Percentiles rank a stretch among this genome's conserved stretches.
These are phyloP conservation scores for Neurospora sp. DNA, from an alignment of 495 filamentous ascomycete genomes.

Conservation along the genomic window DNA sequence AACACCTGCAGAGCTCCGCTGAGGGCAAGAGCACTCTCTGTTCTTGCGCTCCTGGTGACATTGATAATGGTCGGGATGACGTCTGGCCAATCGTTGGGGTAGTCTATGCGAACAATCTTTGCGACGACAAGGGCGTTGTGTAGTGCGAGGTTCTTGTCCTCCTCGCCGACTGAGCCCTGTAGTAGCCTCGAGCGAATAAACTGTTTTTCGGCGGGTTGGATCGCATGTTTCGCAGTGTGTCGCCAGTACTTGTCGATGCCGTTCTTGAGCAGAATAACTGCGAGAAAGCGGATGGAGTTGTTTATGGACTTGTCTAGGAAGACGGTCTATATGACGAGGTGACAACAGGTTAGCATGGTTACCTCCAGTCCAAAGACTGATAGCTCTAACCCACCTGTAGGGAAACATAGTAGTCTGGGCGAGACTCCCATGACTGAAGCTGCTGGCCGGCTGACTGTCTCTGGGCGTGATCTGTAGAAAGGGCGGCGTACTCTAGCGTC, in stretches of 20 bases:
- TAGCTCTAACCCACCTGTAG: conserved; percentile 53
- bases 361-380: background rate
- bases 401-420: conserved; percentile 62
- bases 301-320: conserved; percentile 71
- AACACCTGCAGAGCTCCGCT: conserved; percentile 65
- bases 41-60: conserved; percentile 41
- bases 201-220: conserved; percentile 63
- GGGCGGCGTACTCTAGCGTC: conserved; percentile 60
- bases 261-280: conserved; percentile 90
- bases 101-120: conserved; percentile 83
- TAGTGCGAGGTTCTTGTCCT: conserved; percentile 59
- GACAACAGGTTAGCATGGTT: background rate
- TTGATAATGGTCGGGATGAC: conserved; percentile 48
- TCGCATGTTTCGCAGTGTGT: conserved; percentile 55
- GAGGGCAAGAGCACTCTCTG: conserved; percentile 44
- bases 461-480: conserved; percentile 62
- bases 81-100: conserved; percentile 70
- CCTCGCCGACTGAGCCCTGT: conserved; percentile 62
- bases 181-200: conserved; percentile 64
- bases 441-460: conserved; percentile 74
- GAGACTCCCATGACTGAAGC: conserved; percentile 73
- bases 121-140: conserved; percentile 81
- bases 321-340: conserved; percentile 41
- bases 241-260: conserved; percentile 94
- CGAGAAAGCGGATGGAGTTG: conserved; percentile 68